Evolutionary conservation across 2,329 filamentous ascomycete genomes (phyloP), one percentile per base, ranked within the genome.

Genomic region (Immersiporthe knoxdaviesiana): DNA sequence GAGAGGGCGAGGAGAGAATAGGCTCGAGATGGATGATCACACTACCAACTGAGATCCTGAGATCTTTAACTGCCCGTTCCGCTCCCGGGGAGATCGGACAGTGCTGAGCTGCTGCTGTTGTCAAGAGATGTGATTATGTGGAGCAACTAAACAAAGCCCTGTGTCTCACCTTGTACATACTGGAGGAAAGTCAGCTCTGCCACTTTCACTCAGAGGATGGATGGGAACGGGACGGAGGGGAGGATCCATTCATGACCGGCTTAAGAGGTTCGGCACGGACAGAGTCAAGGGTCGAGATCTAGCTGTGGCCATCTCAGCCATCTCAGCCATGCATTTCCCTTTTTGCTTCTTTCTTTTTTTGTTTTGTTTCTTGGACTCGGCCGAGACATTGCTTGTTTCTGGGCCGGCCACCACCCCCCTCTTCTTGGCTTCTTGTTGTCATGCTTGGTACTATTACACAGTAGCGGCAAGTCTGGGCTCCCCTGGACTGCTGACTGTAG

Each of bases 291-390:
- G 32, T 14, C 27, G 56, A 59, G 56, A 37, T 37, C 41, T 10
- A 30, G 61, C 41, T 27, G 27, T 35, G 35, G 21, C 30, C 60
- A 62, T 32, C 60, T 66, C 47, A 56, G 63, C 66, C 63, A 44
- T 18, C 50, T 63, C 63, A 63, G 66, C 66, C 66, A 66, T 30
- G 41, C n/a, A 2, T 30, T 47, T 24, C n/a, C 39, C 61, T 11
- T 24, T 30, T 30, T 10, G 44, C 14, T 8, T 44, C 37, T 24
- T 32, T 50, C 60, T 10, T 24, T 27, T 30, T 7, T 21, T 21
- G 27, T 21, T 10, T 18, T 41, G 21, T 37, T 56, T 54, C n/a
- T 3, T 30, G 32, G 50, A 41, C 10, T 65, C 63, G 63, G 63
- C 63, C 63, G 63, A 65, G 16, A 50, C 35, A 16, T 56, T 56